A percentile compares a stretch with the other conserved stretches of the same genome.
phyloP scores from a whole-genome alignment of 345 rosid genomes.

The Eucalyptus erythrocorys region DNA sequence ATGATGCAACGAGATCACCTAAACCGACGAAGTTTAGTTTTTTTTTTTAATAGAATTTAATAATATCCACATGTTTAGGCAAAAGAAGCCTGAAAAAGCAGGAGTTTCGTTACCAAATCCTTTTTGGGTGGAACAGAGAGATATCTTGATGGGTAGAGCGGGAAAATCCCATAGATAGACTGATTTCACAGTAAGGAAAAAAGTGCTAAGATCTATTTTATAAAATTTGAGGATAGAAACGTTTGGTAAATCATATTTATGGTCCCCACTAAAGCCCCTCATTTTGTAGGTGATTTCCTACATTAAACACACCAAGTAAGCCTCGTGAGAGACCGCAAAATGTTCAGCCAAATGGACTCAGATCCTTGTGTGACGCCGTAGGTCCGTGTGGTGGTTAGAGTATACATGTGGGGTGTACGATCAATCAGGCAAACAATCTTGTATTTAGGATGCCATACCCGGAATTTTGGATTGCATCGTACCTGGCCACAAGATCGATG shows the following conservation, averaged over 20 bases:
- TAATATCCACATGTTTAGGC: background rate
- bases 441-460: background rate
- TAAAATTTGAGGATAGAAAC: background rate
- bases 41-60: background rate
- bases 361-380: background rate
- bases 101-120: background rate
- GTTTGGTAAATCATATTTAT: background rate
- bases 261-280: background rate
- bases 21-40: background rate
- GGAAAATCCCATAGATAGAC: background rate
- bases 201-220: background rate
- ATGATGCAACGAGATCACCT: background rate
- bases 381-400: background rate
- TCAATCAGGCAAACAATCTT: background rate
- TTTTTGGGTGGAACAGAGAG: background rate
- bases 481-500: background rate
- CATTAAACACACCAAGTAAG: background rate
- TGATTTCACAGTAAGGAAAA: background rate
- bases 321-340: background rate
- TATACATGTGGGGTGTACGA: background rate
- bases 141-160: background rate
- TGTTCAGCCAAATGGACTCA: background rate
- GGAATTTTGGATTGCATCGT: background rate
- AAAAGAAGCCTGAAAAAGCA: background rate
- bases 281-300: background rate